Evolutionary conservation across 176 grass and related monocot species (phyloP).

Genomic region (Calamus simplicifolius): DNA sequence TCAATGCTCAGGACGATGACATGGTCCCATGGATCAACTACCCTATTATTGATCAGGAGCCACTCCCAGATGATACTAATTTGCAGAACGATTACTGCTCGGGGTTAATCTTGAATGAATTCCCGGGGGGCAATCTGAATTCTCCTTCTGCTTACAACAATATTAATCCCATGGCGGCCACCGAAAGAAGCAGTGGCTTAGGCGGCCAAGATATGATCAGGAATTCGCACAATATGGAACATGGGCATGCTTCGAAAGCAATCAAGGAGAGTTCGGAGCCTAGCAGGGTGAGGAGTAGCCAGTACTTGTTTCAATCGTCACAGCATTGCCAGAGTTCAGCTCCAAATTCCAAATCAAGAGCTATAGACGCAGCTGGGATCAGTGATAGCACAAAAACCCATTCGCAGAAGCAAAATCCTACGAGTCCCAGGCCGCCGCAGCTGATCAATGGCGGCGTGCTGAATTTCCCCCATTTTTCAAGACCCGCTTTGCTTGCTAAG

Average conservation of each 20-base stretch:
- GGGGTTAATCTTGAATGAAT: constrained; percentile 18
- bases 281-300: not conserved
- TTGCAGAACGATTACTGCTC: constrained; percentile 7
- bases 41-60: constrained; percentile 8
- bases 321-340: constrained; percentile 3
- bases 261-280: not conserved
- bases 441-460: not conserved
- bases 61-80: not conserved
- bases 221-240: not conserved
- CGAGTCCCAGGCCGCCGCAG: not conserved
- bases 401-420: constrained; percentile 2
- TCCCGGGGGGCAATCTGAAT: constrained; percentile 6
- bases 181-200: not conserved
- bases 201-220: constrained; percentile 3
- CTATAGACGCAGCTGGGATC: not conserved
- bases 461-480: constrained; percentile 33
- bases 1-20: not conserved
- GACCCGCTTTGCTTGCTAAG: constrained; percentile 8
- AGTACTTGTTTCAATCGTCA: constrained; percentile 3
- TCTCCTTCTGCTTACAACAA: constrained; percentile 1
- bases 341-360: not conserved
- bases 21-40: constrained; percentile 27
- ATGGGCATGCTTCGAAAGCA: constrained; percentile 2
- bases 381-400: not conserved
- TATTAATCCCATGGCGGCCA: not conserved